A percentile compares a stretch with the other conserved stretches of the same genome.
These are phyloP conservation scores for Jatropha curcas DNA, from an alignment of 345 rosid genomes.

Conservation along the genomic window DNA sequence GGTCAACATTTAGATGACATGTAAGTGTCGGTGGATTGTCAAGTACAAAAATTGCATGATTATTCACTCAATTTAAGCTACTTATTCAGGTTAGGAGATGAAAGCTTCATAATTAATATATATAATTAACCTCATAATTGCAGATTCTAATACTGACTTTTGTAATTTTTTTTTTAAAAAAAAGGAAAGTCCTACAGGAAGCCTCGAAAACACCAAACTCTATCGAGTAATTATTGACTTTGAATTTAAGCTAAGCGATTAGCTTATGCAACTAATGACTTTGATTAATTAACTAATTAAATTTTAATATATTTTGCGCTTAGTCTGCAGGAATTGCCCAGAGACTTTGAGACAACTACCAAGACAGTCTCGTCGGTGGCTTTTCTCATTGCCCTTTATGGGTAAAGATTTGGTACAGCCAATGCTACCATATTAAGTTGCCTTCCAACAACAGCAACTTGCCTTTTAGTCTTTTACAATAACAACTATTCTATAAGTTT, in stretches of 20 bases:
- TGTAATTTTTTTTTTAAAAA: too few relatives aligned
- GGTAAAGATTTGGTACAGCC: background rate
- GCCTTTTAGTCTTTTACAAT: background rate
- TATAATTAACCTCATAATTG: background rate
- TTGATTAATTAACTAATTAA: background rate
- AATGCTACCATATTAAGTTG: background rate
- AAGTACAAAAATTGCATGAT: too few relatives aligned
- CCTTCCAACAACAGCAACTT: background rate
- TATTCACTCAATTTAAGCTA: too few relatives aligned
- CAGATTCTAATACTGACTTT: too few relatives aligned
- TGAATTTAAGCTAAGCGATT: slow-evolving; percentile 4
- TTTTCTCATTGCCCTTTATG: background rate
- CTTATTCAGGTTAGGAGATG: too few relatives aligned
- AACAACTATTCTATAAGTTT: too few relatives aligned
- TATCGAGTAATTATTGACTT: slow-evolving; percentile 11
- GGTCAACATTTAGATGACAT: too few relatives aligned
- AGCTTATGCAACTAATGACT: background rate
- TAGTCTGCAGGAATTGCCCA: background rate
- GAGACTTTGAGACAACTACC: background rate
- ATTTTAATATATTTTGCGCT: background rate
- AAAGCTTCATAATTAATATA: too few relatives aligned
- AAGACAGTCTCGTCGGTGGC: slow-evolving; percentile 4
- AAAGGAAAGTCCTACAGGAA: too few relatives aligned
- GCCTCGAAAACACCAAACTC: slow-evolving; percentile 3
- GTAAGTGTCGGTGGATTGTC: too few relatives aligned